A percentile compares a stretch with the other conserved stretches of the same genome.
Conservation (phyloP, 495 filamentous ascomycete species). For the Copromyces sp. region DNA sequence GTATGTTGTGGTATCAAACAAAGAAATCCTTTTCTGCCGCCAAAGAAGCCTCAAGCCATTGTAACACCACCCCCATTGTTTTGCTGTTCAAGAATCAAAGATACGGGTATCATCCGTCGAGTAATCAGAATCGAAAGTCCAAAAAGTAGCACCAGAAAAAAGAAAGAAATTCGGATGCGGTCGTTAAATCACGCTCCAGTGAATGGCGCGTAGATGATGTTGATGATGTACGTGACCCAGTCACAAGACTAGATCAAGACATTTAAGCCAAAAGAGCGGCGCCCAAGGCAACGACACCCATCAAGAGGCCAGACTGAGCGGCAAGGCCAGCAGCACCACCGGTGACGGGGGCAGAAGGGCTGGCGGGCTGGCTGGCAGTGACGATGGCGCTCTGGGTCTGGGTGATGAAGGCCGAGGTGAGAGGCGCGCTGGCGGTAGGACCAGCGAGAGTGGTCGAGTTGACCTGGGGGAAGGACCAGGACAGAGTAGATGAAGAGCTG, state of each 20-base stretch:
- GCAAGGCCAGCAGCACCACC: slow-evolving; percentile 25
- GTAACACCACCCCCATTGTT: neutral
- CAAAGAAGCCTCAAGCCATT: slow-evolving; percentile 16
- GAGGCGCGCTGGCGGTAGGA: slow-evolving; percentile 27
- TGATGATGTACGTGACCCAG: neutral
- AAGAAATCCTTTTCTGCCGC: neutral
- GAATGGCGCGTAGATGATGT: slow-evolving; percentile 3
- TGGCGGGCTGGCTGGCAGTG: slow-evolving; percentile 11
- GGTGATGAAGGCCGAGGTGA: slow-evolving; percentile 16
- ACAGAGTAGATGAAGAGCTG: slow-evolving; percentile 10
- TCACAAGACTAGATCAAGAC: neutral
- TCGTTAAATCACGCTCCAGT: slow-evolving; percentile 6
- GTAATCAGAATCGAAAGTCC: neutral
- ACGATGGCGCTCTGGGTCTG: slow-evolving; percentile 16
- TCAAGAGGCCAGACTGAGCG: slow-evolving; percentile 31
- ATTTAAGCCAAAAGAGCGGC: slow-evolving; percentile 33
- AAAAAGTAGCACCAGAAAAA: neutral
- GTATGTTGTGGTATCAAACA: slow-evolving; percentile 13
- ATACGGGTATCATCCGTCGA: neutral
- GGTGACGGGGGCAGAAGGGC: slow-evolving; percentile 16
- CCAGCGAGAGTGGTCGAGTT: slow-evolving; percentile 30
- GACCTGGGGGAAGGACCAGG: slow-evolving; percentile 19
- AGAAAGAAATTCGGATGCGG: slow-evolving; percentile 11
- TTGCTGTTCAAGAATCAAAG: slow-evolving; percentile 10
- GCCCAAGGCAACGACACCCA: slow-evolving; percentile 32